These are phyloP conservation scores for Fusarium sororula DNA, from an alignment of 2,329 filamentous ascomycete species.

Conservation along the genomic window DNA sequence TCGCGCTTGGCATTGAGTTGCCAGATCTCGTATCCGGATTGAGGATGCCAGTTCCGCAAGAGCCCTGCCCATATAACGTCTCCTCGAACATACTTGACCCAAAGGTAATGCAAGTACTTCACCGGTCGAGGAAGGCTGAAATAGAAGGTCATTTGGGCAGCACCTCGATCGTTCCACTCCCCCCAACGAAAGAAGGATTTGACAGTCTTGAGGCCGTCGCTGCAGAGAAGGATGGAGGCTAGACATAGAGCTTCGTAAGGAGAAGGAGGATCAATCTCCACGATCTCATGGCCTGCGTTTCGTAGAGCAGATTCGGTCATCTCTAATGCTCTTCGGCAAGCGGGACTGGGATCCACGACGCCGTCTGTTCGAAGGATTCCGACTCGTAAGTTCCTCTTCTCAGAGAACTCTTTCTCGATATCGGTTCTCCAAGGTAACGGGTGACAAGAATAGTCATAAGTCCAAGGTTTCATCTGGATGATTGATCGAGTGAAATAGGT, in stretches of 20 bases:
- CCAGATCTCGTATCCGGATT: conserved; percentile 83
- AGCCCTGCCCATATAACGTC: conserved; percentile 83
- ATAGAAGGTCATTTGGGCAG: conserved; percentile 76
- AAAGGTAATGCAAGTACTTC: conserved; percentile 88
- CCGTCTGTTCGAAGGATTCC: conserved; percentile 82
- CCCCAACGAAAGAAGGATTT: conserved; percentile 78
- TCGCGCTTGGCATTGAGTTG: conserved; percentile 81
- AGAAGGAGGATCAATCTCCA: conserved; percentile 69
- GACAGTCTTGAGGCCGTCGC: conserved; percentile 85
- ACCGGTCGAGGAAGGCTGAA: conserved; percentile 77
- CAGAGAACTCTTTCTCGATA: conserved; percentile 65
- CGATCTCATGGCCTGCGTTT: conserved; percentile 78
- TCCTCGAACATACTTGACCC: conserved; percentile 82
- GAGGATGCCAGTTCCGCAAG: conserved; percentile 76
- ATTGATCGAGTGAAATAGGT: conserved; percentile 84
- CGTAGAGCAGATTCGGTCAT: conserved; percentile 75
- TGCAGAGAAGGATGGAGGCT: conserved; percentile 82
- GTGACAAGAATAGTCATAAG: conserved; percentile 86
- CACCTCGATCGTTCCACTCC: conserved; percentile 83
- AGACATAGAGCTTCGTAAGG: conserved; percentile 80
- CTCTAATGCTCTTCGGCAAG: conserved; percentile 79
- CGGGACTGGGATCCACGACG: conserved; percentile 87
- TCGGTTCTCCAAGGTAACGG: conserved; percentile 81
- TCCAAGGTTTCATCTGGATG: conserved; percentile 86
- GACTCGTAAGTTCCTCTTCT: conserved; percentile 56